phyloP scores from a whole-genome alignment of 202 grass and related monocot genomes.

The Eragrostis tef region DNA sequence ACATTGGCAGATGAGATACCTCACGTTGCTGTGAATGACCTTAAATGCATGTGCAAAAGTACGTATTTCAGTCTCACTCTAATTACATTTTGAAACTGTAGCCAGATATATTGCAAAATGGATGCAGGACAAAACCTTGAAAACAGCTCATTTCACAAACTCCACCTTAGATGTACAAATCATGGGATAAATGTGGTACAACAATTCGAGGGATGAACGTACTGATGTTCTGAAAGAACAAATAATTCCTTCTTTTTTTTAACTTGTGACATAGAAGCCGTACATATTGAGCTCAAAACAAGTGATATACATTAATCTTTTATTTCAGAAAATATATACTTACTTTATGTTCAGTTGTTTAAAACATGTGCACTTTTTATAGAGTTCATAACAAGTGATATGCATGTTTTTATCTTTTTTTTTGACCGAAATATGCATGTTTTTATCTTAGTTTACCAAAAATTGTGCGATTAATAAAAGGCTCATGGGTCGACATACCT shows the following conservation, averaged over 20 bases:
- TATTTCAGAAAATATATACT: neutral
- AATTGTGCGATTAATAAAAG: neutral
- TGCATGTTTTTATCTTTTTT: too few relatives aligned
- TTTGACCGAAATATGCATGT: too few relatives aligned
- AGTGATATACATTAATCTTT: neutral
- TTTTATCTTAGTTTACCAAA: neutral
- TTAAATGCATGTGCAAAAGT: neutral
- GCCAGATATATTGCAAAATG: neutral
- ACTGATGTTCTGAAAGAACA: neutral
- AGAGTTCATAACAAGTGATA: too few relatives aligned
- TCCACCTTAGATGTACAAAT: neutral
- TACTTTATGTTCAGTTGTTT: neutral
- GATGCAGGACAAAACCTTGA: neutral
- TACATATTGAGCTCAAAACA: neutral
- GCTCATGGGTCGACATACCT: slow-evolving; percentile 43
- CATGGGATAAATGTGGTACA: neutral
- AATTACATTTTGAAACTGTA: neutral
- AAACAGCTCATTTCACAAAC: neutral
- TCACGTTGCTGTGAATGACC: neutral
- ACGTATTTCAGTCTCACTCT: neutral
- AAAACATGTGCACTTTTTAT: neutral
- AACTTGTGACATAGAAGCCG: neutral
- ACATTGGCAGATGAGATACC: neutral
- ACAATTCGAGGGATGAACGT: neutral
- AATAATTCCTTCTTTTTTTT: neutral